Evolutionary conservation across 176 grass and related monocot genomes (phyloP), one percentile per base, ranked within the genome.

Genomic region (Eremochloa ophiuroides): DNA sequence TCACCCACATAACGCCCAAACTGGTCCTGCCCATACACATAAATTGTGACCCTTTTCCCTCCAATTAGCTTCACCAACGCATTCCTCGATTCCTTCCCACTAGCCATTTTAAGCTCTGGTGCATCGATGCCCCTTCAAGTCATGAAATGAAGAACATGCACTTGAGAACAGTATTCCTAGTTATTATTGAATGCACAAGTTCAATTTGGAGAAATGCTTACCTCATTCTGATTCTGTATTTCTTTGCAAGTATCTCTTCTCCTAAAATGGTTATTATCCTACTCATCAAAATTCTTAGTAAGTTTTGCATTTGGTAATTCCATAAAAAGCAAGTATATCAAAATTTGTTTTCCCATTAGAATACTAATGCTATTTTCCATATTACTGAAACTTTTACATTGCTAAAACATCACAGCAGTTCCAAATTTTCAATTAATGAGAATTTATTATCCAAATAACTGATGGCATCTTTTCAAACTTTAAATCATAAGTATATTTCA

Each of bases 221-320:
- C 91, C 86, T 91, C 75, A 97, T 83, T 82, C 91, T 86, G 29
- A 97, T 90, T 73, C 87, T 78, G 50, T 94, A 94, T 80, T 91
- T 89, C 41, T 33, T 80, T 23, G 82, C 87, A 12, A 97, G 85
- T 48, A 75, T 86, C 46, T 91, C 84, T 31, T 87, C 20, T 0
- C 83, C 81, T 66, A 65, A 71, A 67, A 26, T 68, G 5, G 3
- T 34, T n/a, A 89, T 46, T 59, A 91, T 37, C 82, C 91, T 93
- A 79, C 34, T 48, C 79, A 87, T 51, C 6, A 60, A 31, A 62
- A 40, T 31, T 59, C 6, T 50, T 48, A 59, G 10, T 75, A 58
- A 86, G 76, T 25, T 56, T 64, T 22, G 66, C 20, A 56, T 85
- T 62, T 37, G 26, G 66, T 25, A 40, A 63, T 71, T 28, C 53